Percentiles rank a stretch among this genome's conserved stretches.
These are phyloP conservation scores for Ceratocystis huliohia DNA, from an alignment of 2,329 filamentous ascomycete species.

Conservation along the genomic window DNA sequence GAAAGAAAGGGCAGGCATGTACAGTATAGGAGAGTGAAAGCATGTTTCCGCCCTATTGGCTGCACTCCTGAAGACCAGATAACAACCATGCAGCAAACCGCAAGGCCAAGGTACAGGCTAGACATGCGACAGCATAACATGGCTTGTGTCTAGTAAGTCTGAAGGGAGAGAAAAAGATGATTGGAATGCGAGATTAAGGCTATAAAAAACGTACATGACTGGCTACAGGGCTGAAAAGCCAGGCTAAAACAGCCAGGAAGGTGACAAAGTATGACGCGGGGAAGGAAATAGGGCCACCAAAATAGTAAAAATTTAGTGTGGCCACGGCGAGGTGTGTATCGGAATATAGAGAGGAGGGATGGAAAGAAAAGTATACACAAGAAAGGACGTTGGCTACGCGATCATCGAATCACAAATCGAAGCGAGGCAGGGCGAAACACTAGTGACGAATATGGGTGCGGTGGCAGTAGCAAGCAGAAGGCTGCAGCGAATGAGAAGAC, in stretches of 20 bases:
- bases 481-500: not conserved
- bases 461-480: not conserved
- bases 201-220: conserved; percentile 15
- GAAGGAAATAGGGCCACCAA: not conserved
- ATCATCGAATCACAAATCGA: not conserved
- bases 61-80: not conserved
- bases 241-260: conserved; percentile 7
- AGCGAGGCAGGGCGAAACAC: not conserved
- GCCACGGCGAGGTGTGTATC: not conserved
- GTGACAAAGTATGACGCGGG: conserved; percentile 1
- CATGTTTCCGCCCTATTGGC: not conserved
- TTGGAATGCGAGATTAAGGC: conserved; percentile 6
- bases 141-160: too few species aligned
- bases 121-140: not conserved
- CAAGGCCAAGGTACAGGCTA: not conserved
- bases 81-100: conserved; percentile 12
- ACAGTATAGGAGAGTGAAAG: not conserved
- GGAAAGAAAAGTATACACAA: not conserved
- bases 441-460: not conserved
- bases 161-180: conserved; percentile 4
- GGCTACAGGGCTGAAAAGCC: conserved; percentile 15
- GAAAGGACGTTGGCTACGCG: not conserved
- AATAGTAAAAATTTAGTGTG: not conserved
- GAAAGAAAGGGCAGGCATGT: not conserved
- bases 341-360: not conserved